These are phyloP conservation scores for Galerina marginata DNA, from an alignment of 768 basidiomycete species.

Conservation along the genomic window DNA sequence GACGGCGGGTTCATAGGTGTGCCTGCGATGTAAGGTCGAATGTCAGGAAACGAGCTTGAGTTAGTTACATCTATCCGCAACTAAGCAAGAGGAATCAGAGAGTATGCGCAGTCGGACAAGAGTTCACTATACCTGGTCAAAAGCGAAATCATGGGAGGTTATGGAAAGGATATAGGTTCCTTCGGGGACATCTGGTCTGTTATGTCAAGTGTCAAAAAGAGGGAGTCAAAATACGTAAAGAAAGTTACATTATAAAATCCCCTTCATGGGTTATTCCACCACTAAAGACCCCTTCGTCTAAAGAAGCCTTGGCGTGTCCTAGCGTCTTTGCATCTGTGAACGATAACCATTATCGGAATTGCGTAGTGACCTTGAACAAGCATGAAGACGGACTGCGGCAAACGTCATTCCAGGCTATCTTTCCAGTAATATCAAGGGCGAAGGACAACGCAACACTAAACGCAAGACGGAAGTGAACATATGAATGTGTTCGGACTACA, in stretches of 20 bases:
- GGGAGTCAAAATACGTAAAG: not conserved
- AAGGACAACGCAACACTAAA: conserved; percentile 35
- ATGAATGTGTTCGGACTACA: not conserved
- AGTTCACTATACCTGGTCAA: conserved; percentile 63
- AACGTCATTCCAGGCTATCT: conserved; percentile 72
- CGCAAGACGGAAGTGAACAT: not conserved
- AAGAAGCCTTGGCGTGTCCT: conserved; percentile 59
- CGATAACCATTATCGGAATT: conserved; percentile 1
- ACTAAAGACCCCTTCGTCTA: conserved; percentile 62
- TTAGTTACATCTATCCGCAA: conserved; percentile 69
- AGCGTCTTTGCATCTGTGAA: conserved; percentile 42
- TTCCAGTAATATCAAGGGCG: conserved; percentile 65
- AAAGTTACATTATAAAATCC: conserved; percentile 67
- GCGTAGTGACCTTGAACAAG: conserved; percentile 7
- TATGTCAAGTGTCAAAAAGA: not conserved
- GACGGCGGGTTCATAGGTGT: conserved; percentile 70
- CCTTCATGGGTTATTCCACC: conserved; percentile 64
- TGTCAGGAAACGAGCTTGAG: conserved; percentile 40
- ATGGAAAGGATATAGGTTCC: conserved; percentile 78
- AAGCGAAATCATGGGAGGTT: conserved; percentile 65
- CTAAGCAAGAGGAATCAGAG: conserved; percentile 39
- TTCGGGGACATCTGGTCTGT: conserved; percentile 67
- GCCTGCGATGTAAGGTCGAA: conserved; percentile 68
- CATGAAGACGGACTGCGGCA: conserved; percentile 56
- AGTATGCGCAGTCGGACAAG: not conserved